Base-by-base conservation (phyloP, 108 stramenopile species). In the Conticribra guillardii region DNA sequence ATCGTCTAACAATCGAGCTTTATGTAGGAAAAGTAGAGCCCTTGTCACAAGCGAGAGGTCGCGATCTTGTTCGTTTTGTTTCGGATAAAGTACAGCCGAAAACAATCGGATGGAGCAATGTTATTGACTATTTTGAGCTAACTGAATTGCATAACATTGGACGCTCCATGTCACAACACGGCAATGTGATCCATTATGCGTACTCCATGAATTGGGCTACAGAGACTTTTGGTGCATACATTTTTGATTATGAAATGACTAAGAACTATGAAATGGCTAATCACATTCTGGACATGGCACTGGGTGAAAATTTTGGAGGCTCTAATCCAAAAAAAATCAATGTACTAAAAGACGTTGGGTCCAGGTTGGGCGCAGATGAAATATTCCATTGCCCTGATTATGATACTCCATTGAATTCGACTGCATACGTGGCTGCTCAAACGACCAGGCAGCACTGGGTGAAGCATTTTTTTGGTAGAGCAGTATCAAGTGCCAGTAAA, bases 161-260 rank as follows among this genome's bases (percentile, higher is more conserved):
- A 21, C 52, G 52, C n/a, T 17, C 52, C 14, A 21, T 53, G 22
- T 53, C 52, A 53, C 22, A 17, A 21, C 21, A 21, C 23, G 2
- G 52, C 21, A 53, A 26, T 21, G 24, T 53, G 14, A 53, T 2
- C 22, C 52, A 53, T 21, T 53, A 53, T 53, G 52, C 23, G 52
- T 53, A 53, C 22, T 53, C 52, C n/a, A 53, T 53, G 52, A 53
- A 53, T 26, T 53, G 52, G 52, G n/a, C 23, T 26, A 53, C 52
- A 24, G 52, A 53, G 23, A 21, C 22, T 21, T 53, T 53, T 24
- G 52, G 52, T 24, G 52, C 52, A 53, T 21, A 53, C 52, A 53
- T 53, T 53, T 23, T 53, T 53, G 52, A 53, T 26, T 53, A 53
- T 3, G 23, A 53, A 2, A 53, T 53, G 52, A 26, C 3, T 14